phyloP scores from a whole-genome alignment of 257 asterid species.

The Nicotiana attenuata region DNA sequence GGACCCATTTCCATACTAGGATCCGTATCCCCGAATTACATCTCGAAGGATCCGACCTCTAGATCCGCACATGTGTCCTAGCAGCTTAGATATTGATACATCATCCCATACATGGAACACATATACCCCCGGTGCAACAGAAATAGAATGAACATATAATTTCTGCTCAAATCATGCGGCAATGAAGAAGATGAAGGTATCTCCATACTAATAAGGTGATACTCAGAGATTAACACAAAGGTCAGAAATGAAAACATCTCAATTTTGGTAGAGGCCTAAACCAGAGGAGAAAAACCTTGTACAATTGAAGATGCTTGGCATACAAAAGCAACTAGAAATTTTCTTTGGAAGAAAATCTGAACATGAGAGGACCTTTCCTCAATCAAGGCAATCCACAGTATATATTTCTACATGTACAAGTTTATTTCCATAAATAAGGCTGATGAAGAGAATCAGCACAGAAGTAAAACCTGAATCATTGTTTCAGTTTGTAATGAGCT shows the following conservation, averaged over 20 bases:
- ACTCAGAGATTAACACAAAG: neutral
- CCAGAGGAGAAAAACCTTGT: neutral
- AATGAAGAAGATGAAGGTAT: neutral
- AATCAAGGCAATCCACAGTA: neutral
- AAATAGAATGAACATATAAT: neutral
- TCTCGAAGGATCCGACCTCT: no score
- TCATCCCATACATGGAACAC: neutral
- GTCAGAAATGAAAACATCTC: neutral
- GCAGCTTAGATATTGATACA: neutral
- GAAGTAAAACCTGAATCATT: slow-evolving; percentile 57
- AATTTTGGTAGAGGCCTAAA: neutral
- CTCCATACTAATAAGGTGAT: neutral
- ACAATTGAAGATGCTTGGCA: neutral
- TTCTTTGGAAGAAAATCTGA: neutral
- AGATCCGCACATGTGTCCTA: no score
- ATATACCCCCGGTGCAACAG: slow-evolving; percentile 4
- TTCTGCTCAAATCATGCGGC: neutral
- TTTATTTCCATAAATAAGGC: neutral
- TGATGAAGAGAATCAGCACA: neutral
- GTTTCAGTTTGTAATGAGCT: slow-evolving; percentile 63
- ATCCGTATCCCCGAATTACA: no score
- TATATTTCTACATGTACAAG: neutral
- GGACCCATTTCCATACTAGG: no score
- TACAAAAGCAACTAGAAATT: neutral
- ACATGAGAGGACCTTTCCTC: neutral